Evolutionary conservation across 2,329 filamentous ascomycete species (phyloP), one percentile per base, ranked within the genome.

Genomic region (Nigrospora osmanthi): DNA sequence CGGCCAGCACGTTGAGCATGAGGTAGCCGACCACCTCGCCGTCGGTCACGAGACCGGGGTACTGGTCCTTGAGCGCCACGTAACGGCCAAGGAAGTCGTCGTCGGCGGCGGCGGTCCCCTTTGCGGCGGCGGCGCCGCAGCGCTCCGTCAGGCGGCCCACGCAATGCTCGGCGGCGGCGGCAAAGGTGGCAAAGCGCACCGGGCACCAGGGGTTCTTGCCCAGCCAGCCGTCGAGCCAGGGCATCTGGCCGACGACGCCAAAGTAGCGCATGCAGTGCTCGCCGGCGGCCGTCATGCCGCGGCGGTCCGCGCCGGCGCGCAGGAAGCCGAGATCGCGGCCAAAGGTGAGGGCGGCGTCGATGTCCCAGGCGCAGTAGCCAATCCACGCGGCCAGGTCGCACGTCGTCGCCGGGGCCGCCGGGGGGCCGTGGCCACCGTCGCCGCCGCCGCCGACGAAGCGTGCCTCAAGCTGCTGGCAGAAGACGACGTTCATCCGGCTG

Each of bases 331-430:
- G 63, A 35, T 59, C 60, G 13, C 62, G 55, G 35, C 65, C 63
- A 35, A 69, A 72, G 15, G 64, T 67, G 15, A 70, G 52, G 35
- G 65, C 60, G 17, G 67, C 68, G 42, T 71, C 63, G 4, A 70
- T 61, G 47, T 72, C 69, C 56, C 66, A 69, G 4, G 64, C 53
- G 41, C 40, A 42, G 19, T 34, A 42, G 7, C 55, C 33, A 11
- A 70, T 51, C 68, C 69, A 73, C 34, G 67, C 53, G 5, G 63
- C 66, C 11, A 73, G 54, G 15, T 68, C 54, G 43, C 61, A 67
- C 1, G 49, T 49, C 45, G 59, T n/a, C n/a, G n/a, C n/a, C n/a
- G n/a, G n/a, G n/a, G n/a, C n/a, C n/a, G n/a, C n/a, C n/a, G 56
- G 2, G 48, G 50, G 4, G 46, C 36, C 28, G 59, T 56, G n/a